Conservation (phyloP, 495 filamentous ascomycete species). For the Annulohypoxylon moriforme region DNA sequence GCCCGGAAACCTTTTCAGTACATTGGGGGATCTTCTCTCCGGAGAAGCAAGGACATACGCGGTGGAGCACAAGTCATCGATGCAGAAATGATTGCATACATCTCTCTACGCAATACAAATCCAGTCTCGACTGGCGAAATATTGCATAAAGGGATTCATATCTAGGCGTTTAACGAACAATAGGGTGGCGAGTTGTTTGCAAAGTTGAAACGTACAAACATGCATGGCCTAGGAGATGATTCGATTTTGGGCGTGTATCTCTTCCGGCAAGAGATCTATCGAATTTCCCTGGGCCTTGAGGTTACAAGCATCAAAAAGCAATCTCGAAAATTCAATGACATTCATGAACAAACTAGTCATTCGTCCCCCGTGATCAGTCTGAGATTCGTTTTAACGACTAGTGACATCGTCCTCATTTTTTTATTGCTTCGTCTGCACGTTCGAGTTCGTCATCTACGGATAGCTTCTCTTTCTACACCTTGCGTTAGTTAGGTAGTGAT, state of each 20-base stretch:
- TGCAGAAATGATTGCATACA: constrained; percentile 16
- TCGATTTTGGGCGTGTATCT: constrained; percentile 39
- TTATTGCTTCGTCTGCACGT: neutral
- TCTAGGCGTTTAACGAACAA: constrained; percentile 25
- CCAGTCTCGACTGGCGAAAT: constrained; percentile 23
- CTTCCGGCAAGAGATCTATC: constrained; percentile 43
- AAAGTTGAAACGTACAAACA: constrained; percentile 33
- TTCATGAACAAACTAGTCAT: constrained; percentile 10
- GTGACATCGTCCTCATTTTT: neutral
- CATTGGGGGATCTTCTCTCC: constrained; percentile 36
- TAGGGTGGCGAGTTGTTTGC: constrained; percentile 6
- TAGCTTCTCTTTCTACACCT: neutral
- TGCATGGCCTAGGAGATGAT: constrained; percentile 24
- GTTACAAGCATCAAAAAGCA: constrained; percentile 32
- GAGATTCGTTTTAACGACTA: neutral
- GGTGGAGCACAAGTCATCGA: constrained; percentile 37
- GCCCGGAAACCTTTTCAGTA: constrained; percentile 42
- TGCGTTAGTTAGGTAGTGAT: neutral
- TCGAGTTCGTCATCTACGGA: neutral
- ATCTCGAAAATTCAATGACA: constrained; percentile 32
- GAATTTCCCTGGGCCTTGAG: constrained; percentile 12
- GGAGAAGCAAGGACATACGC: constrained; percentile 41
- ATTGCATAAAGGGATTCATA: constrained; percentile 39
- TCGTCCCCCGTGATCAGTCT: neutral
- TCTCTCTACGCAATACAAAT: constrained; percentile 18